Percentiles rank a stretch among this genome's conserved stretches.
Conservation (phyloP, 176 grass and related monocot genomes). For the Zea luxurians region DNA sequence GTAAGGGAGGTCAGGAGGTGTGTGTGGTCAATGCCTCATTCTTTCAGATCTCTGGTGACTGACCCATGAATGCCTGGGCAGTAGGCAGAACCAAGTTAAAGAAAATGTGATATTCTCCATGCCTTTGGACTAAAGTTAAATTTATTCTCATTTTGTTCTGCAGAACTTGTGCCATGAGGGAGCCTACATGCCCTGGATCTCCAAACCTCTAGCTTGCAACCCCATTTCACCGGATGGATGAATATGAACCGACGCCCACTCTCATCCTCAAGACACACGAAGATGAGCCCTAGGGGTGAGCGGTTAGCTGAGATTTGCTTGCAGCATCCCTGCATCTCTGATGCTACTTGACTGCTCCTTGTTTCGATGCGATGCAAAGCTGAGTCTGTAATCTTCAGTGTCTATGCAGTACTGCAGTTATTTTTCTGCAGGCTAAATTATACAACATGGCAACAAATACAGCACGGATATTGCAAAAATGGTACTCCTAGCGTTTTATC, state of each 20-base stretch:
- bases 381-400: background rate
- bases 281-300: background rate
- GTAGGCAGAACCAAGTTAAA: background rate
- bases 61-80: background rate
- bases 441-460: background rate
- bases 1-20: background rate
- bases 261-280: background rate
- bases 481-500: background rate
- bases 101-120: background rate
- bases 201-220: constrained; percentile 45
- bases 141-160: background rate
- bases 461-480: background rate
- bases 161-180: constrained; percentile 79
- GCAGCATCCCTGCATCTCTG: background rate
- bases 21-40: background rate
- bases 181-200: constrained; percentile 69
- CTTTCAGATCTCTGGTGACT: background rate
- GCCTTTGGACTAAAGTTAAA: background rate
- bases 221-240: constrained; percentile 56
- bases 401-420: background rate
- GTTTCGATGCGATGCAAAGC: background rate
- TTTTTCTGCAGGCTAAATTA: background rate
- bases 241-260: background rate
- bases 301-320: background rate
- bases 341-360: background rate